These are phyloP conservation scores for Metarhizium rileyi DNA, from an alignment of 2,329 filamentous ascomycete species.

Conservation along the genomic window DNA sequence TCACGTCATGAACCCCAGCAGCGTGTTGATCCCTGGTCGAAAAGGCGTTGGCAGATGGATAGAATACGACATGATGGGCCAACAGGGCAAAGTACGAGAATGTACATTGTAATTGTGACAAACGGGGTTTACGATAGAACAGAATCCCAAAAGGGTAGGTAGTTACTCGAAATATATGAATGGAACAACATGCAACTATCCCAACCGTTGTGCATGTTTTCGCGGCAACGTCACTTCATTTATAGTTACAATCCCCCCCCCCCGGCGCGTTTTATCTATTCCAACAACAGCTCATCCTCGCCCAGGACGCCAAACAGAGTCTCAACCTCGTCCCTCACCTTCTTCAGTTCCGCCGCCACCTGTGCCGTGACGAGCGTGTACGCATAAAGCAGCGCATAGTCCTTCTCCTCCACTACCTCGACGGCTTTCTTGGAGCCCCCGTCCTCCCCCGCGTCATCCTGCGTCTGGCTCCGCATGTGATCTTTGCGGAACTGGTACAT, in stretches of 20 bases:
- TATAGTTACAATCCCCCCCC: too few relatives aligned
- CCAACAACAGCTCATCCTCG: conserved; percentile 47
- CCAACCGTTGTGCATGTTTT: background rate
- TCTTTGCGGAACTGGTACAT: conserved; percentile 79
- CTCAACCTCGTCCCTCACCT: conserved; percentile 52
- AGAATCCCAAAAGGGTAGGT: too few relatives aligned
- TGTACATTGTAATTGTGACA: conserved; percentile 42
- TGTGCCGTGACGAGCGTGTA: conserved; percentile 66
- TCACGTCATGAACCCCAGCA: conserved; percentile 87
- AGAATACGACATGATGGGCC: conserved; percentile 71
- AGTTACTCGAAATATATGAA: too few relatives aligned
- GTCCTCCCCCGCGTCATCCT: conserved; percentile 12
- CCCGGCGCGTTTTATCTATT: too few relatives aligned
- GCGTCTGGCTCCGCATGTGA: conserved; percentile 31
- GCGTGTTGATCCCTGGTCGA: conserved; percentile 59
- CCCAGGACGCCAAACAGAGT: conserved; percentile 53
- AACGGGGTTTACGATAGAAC: too few relatives aligned
- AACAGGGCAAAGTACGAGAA: conserved; percentile 53
- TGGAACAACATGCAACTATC: too few relatives aligned
- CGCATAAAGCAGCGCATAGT: conserved; percentile 88
- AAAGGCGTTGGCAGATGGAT: conserved; percentile 70
- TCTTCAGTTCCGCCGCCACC: conserved; percentile 53
- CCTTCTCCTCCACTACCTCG: conserved; percentile 54
- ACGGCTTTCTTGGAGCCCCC: conserved; percentile 7
- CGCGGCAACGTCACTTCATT: background rate